Conservation (phyloP, 495 filamentous ascomycete genomes). For the Oleoguttula mirabilis region DNA sequence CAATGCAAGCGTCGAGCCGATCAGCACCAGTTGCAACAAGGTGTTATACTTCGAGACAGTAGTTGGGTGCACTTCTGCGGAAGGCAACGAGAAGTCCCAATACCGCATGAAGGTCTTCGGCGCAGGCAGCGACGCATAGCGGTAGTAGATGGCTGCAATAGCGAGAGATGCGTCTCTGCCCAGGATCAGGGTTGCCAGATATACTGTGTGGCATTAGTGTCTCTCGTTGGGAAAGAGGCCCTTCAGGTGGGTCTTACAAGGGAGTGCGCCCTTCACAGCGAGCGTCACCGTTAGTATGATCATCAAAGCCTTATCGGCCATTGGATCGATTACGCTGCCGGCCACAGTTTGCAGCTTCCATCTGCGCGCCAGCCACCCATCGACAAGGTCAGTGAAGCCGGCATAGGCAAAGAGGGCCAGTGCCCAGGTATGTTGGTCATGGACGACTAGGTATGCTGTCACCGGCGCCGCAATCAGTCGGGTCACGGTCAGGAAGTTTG, state of each 20-base stretch:
- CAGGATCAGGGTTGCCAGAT: conserved; percentile 77
- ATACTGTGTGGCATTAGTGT: conserved; percentile 41
- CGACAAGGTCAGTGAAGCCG: conserved; percentile 78
- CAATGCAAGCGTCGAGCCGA: conserved; percentile 29
- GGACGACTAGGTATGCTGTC: conserved; percentile 79
- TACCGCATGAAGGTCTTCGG: conserved; percentile 90
- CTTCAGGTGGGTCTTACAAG: conserved; percentile 42
- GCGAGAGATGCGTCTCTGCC: conserved; percentile 78
- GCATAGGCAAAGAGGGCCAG: conserved; percentile 83
- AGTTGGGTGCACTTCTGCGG: conserved; percentile 85
- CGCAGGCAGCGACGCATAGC: conserved; percentile 82
- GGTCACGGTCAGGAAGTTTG: conserved; percentile 82
- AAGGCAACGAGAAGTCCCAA: conserved; percentile 93
- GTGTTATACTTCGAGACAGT: conserved; percentile 63
- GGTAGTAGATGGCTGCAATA: conserved; percentile 85
- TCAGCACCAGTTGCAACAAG: conserved; percentile 31
- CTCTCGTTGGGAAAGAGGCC: conserved; percentile 2
- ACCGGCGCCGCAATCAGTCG: conserved; percentile 72
- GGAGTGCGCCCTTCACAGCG: conserved; percentile 67
- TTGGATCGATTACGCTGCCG: conserved; percentile 90
- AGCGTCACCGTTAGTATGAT: conserved; percentile 75
- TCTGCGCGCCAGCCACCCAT: conserved; percentile 80
- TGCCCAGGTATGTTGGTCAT: conserved; percentile 64
- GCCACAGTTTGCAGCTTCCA: conserved; percentile 89
- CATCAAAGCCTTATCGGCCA: conserved; percentile 95